Evolutionary conservation across 148 eudicot species (phyloP).

Genomic region (Cornus florida): DNA sequence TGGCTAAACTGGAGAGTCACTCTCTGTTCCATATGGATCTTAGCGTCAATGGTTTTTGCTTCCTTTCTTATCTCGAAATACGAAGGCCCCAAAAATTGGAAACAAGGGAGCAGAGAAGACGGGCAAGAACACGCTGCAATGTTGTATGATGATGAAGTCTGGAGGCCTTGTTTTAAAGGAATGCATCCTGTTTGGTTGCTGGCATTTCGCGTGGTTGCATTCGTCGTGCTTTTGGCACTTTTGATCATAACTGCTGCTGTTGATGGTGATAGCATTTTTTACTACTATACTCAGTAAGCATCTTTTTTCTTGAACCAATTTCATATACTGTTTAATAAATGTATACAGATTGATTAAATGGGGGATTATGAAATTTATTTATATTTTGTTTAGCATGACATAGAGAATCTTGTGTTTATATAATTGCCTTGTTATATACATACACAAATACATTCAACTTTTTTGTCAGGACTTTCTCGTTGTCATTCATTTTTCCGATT

Average conservation of each 20-base stretch:
- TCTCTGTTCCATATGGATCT: conserved; percentile 56
- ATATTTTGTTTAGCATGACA: neutral
- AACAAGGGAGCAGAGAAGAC: conserved; percentile 5
- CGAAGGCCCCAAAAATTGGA: conserved; percentile 43
- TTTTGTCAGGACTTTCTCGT: neutral
- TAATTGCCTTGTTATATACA: too few species aligned
- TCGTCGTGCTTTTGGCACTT: conserved; percentile 51
- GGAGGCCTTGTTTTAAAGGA: conserved; percentile 66
- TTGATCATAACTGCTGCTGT: conserved; percentile 49
- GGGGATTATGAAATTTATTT: neutral
- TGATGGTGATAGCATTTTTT: conserved; percentile 52
- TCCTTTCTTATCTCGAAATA: conserved; percentile 51
- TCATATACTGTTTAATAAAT: too few species aligned
- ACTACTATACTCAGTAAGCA: conserved; percentile 81
- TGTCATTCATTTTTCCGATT: neutral
- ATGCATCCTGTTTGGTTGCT: conserved; percentile 81
- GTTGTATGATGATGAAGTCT: conserved; percentile 69
- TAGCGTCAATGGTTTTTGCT: conserved; percentile 51
- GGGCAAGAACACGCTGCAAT: conserved; percentile 38
- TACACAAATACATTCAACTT: too few species aligned
- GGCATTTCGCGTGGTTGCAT: conserved; percentile 57
- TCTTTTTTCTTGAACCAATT: neutral
- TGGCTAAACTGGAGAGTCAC: conserved; percentile 91
- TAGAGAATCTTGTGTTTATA: neutral
- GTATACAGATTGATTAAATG: neutral